Evolutionary conservation across 73 alveolate species (phyloP), one percentile per base, ranked within the genome.

Genomic region (Paramecium tetraurelia): DNA sequence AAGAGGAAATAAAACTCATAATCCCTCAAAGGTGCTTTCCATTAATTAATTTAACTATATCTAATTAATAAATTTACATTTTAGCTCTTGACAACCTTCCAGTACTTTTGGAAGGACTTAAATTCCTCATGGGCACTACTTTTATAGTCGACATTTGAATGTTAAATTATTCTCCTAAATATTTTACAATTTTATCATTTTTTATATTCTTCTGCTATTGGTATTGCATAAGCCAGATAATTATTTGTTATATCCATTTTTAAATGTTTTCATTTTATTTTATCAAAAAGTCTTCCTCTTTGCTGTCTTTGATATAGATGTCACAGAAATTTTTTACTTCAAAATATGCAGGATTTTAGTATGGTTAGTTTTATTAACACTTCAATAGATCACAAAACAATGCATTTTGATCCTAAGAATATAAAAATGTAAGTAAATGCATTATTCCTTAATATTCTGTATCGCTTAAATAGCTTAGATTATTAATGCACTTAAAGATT

Each of bases 1-100:
- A 36, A 72, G 11, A 72, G 63, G 38, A 72, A 36, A 20, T 36
- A 36, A 33, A 35, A 72, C 38, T 72, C 86, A 38, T 36, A 20
- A 36, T 72, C 86, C 40, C 59, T 72, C 5, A 72, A 14, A 29
- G 86, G 86, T 14, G 59, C 86, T 18, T 72, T 72, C 86, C 86
- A 72, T 36, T 36, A 22, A 36, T 33, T 33, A n/a, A 40, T 36
- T 29, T 11, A 4, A 29, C 86, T 72, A 36, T 12, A 38, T 36
- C 0, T 2, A n/a, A 53, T 18, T 3, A 72, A 36, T 20, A 72
- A n/a, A 29, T 35, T 33, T 72, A 72, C 86, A 20, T 72, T 40
- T 38, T 72, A 14, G 59, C 18, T 38, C n/a, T 40, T 16, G 59
- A 33, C 10, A 72, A 36, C 40, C 86, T 72, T 11, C 86, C 46